Percentiles rank a stretch among this genome's conserved stretches.
These are phyloP conservation scores for Globisporangium mamillatum DNA, from an alignment of 352 stramenopile species.

Conservation along the genomic window DNA sequence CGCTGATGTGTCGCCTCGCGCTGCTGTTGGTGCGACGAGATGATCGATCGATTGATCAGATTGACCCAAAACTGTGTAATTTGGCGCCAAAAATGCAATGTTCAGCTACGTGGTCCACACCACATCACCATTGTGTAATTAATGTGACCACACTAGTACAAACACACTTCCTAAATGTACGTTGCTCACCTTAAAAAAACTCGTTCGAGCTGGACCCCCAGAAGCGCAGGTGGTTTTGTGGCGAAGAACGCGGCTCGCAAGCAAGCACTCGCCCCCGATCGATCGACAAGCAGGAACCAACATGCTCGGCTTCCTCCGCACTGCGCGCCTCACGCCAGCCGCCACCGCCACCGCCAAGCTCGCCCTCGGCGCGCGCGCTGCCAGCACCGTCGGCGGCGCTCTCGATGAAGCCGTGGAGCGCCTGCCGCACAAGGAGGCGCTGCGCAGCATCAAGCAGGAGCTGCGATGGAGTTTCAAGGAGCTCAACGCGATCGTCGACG, in stretches of 20 bases:
- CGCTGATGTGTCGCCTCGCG: no score
- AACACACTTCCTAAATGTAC: not conserved
- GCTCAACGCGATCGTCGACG: slow-evolving; percentile 67
- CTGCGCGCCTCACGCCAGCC: slow-evolving; percentile 44
- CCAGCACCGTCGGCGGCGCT: slow-evolving; percentile 62
- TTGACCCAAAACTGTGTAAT: not conserved
- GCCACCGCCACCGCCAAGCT: slow-evolving; percentile 19
- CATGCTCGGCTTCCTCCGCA: slow-evolving; percentile 71
- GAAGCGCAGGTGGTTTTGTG: slow-evolving; percentile 26
- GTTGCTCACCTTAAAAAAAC: not conserved
- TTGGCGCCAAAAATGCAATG: not conserved
- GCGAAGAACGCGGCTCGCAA: slow-evolving; percentile 27
- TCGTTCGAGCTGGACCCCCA: not conserved
- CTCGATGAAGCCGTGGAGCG: slow-evolving; percentile 74
- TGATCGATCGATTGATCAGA: not conserved
- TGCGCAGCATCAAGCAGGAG: slow-evolving; percentile 82
- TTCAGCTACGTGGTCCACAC: not conserved
- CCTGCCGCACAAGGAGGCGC: slow-evolving; percentile 84
- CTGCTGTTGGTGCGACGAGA: not conserved
- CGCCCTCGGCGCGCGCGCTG: slow-evolving; percentile 34
- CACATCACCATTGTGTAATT: not conserved
- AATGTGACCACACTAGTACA: not conserved
- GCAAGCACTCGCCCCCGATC: slow-evolving; percentile 19
- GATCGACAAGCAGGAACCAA: slow-evolving; percentile 7
- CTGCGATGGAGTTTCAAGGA: slow-evolving; percentile 86